Conservation (phyloP, 164 flowering plant species). For the Vitis riparia region DNA sequence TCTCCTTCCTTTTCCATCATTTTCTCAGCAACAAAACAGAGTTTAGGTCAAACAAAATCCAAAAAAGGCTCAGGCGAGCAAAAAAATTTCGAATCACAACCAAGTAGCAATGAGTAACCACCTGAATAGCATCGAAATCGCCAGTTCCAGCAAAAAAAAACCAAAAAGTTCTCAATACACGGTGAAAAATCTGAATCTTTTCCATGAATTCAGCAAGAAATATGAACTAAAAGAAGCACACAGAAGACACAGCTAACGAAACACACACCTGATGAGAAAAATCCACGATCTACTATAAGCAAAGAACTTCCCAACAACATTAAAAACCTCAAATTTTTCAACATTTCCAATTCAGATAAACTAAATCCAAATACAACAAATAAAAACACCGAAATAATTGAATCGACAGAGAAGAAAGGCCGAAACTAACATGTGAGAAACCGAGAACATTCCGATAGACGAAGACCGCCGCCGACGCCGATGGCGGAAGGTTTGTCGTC, state of each 20-base stretch:
- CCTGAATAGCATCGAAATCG: too few relatives aligned
- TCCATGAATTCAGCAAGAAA: too few relatives aligned
- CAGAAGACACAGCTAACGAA: neutral
- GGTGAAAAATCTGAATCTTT: too few relatives aligned
- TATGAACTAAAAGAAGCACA: too few relatives aligned
- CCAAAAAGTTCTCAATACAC: too few relatives aligned
- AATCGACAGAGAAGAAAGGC: neutral
- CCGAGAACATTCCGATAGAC: slow-evolving; percentile 26
- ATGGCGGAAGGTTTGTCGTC: slow-evolving; percentile 22
- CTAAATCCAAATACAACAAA: neutral
- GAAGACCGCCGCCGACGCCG: slow-evolving; percentile 13
- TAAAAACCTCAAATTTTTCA: neutral
- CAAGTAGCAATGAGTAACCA: too few relatives aligned
- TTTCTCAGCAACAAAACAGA: slow-evolving; percentile 2
- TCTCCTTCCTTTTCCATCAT: neutral
- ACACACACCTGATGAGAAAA: neutral
- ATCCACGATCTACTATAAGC: too few relatives aligned
- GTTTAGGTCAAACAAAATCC: too few relatives aligned
- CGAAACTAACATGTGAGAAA: slow-evolving; percentile 31
- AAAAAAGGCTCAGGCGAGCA: too few relatives aligned
- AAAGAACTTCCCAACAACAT: neutral
- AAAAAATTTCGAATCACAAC: too few relatives aligned
- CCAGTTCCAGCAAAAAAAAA: too few relatives aligned
- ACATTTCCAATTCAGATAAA: neutral
- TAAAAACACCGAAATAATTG: neutral